Evolutionary conservation across 345 rosid genomes (phyloP), one percentile per base, ranked within the genome.

Genomic region (Aegle marmelos): DNA sequence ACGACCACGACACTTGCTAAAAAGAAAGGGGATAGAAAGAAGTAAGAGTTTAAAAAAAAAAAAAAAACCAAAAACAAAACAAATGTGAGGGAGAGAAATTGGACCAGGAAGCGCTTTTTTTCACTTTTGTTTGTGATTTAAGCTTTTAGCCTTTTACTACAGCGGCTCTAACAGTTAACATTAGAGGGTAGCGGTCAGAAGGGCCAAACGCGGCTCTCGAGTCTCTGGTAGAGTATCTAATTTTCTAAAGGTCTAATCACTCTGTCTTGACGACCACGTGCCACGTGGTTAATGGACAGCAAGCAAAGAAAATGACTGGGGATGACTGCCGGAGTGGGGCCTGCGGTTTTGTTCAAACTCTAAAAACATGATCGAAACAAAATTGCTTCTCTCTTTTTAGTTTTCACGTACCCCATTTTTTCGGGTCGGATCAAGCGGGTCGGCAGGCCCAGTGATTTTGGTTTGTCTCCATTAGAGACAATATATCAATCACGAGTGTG

Each of bases 171-270:
- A 61, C 59, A 6, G 11, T 11, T 0, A 53, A 4, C 6, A 25
- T 28, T 19, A 8, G 64, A 24, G 30, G 59, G 39, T 45, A 41
- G 33, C 16, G 8, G 34, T 24, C 34, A 58, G 71, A 65, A 54
- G 77, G 81, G 79, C 78, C 75, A 77, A 82, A 79, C 85, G 83
- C 81, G 87, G 83, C 79, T 54, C 74, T 80, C 34, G n/a, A 21
- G 72, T 7, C 27, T 36, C 17, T 48, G 50, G 0, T 41, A 2
- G 54, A 48, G 76, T 41, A 59, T 34, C 19, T 57, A 54, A 70
- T 59, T 72, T 78, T 60, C 68, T 33, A 25, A 58, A 13, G 67
- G 58, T 74, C 68, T 9, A 39, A 30, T 61, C 58, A 37, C 24
- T 22, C 72, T 21, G 72, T 41, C 17, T 64, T 71, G 48, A 33